Evolutionary conservation across 2,329 filamentous ascomycete genomes (phyloP), one percentile per base, ranked within the genome.

Genomic region (Trematosphaeria pertusa): DNA sequence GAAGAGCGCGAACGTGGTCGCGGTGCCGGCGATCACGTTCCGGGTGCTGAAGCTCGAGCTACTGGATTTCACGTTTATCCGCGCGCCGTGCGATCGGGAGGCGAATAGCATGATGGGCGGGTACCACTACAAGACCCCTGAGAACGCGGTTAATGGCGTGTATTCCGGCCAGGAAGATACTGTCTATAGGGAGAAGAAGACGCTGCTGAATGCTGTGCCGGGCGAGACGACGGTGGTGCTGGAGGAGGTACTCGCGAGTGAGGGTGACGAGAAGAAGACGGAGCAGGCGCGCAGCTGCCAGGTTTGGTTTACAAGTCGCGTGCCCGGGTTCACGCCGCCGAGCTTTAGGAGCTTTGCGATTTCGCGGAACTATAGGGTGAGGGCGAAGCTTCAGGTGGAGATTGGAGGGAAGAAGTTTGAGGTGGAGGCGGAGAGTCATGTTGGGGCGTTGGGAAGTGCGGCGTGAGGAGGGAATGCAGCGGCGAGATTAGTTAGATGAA

Each of bases 311-410:
- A 47, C 46, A 12, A 56, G 51, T 3, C 18, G 60, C 8, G 44
- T 66, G 4, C 61, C 63, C 9, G 50, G 60, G 1, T 42, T 31
- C n/a, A 61, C 50, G 33, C 32, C 55, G 5, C 58, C 63, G 26
- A 58, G 52, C 26, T 66, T 66, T 28, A 35, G 36, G 26, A 58
- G 56, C 24, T 66, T 62, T 47, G 63, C 61, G 4, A 51, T 66
- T 22, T 46, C 39, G 12, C 45, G 61, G 26, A 28, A 14, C 9
- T 66, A 66, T 50, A 46, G 53, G 36, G 21, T 65, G 2, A 64
- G 56, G 45, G 46, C 54, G 1, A 57, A 49, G 44, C 11, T 61
- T 14, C 46, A 34, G 7, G 26, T 56, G 2, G 54, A 58, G 33
- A 17, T 57, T 31, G 59, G 45, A 1, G 62, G 48, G 30, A 61